These are phyloP conservation scores for Epichloe brachyelytri DNA, from an alignment of 2,329 filamentous ascomycete genomes.

Conservation along the genomic window DNA sequence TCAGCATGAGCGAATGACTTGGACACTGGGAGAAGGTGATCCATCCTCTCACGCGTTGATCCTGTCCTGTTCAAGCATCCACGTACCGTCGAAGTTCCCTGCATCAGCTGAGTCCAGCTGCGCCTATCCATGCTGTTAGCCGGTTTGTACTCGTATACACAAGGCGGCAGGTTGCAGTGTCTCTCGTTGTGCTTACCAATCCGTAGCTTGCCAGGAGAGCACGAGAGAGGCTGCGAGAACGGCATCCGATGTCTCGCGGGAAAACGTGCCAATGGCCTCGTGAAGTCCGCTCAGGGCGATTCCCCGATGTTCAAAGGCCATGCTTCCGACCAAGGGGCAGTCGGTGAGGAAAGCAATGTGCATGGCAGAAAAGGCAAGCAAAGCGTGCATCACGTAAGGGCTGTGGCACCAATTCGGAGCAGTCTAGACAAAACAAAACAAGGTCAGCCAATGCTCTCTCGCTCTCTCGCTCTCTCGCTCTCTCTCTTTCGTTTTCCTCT, in stretches of 20 bases:
- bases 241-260: slow-evolving; percentile 75
- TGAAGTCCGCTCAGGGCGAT: slow-evolving; percentile 78
- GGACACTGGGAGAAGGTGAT: no score
- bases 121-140: slow-evolving; percentile 45
- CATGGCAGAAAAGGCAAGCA: slow-evolving; percentile 87
- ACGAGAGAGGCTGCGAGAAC: slow-evolving; percentile 84
- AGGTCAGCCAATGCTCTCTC: not conserved
- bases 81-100: slow-evolving; percentile 77
- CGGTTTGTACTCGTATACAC: not conserved
- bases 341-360: slow-evolving; percentile 84
- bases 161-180: slow-evolving; percentile 1
- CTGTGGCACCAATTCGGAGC: slow-evolving; percentile 66
- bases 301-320: slow-evolving; percentile 81
- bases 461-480: not conserved
- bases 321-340: slow-evolving; percentile 71
- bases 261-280: slow-evolving; percentile 75
- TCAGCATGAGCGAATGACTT: not conserved
- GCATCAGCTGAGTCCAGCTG: slow-evolving; percentile 85
- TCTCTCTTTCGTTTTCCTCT: not conserved
- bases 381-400: slow-evolving; percentile 87
- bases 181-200: slow-evolving; percentile 54
- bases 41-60: not conserved
- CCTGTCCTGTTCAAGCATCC: not conserved
- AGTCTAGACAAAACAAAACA: slow-evolving; percentile 10
- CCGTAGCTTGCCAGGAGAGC: slow-evolving; percentile 88